Evolutionary conservation across 2,329 filamentous ascomycete genomes (phyloP).

Genomic region (Aureobasidium sp.): DNA sequence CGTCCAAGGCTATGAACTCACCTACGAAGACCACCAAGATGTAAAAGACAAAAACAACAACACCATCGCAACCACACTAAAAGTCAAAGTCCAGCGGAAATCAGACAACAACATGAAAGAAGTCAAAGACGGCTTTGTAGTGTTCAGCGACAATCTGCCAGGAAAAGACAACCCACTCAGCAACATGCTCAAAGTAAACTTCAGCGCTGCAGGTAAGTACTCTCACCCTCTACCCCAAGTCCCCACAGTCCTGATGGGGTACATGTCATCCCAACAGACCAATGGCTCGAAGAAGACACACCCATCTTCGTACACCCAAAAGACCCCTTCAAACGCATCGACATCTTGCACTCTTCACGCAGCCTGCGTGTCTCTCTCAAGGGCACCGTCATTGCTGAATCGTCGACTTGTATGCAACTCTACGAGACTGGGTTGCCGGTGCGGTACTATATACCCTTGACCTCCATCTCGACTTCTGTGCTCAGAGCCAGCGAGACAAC

Average conservation of each 20-base stretch:
- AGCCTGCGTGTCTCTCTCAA: conserved; percentile 44
- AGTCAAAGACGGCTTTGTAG: conserved; percentile 28
- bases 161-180: conserved; percentile 2
- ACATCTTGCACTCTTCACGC: conserved; percentile 52
- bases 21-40: conserved; percentile 19
- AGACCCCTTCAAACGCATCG: conserved; percentile 60
- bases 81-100: conserved; percentile 19
- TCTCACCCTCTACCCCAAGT: background rate
- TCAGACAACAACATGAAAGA: background rate
- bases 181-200: conserved; percentile 16
- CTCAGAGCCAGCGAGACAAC: conserved; percentile 45
- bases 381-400: conserved; percentile 44
- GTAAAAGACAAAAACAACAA: conserved; percentile 19
- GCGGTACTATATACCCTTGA: conserved; percentile 54
- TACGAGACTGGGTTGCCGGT: conserved; percentile 54
- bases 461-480: conserved; percentile 36
- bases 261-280: conserved; percentile 22
- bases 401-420: conserved; percentile 44
- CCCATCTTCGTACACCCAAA: conserved; percentile 58
- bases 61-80: conserved; percentile 22
- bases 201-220: conserved; percentile 15
- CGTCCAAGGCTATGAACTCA: background rate
- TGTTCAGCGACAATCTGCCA: conserved; percentile 18
- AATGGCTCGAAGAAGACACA: conserved; percentile 54
- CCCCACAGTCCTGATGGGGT: background rate